These are phyloP conservation scores for Leccinum imitatum DNA, from an alignment of 768 basidiomycete genomes.

Conservation along the genomic window DNA sequence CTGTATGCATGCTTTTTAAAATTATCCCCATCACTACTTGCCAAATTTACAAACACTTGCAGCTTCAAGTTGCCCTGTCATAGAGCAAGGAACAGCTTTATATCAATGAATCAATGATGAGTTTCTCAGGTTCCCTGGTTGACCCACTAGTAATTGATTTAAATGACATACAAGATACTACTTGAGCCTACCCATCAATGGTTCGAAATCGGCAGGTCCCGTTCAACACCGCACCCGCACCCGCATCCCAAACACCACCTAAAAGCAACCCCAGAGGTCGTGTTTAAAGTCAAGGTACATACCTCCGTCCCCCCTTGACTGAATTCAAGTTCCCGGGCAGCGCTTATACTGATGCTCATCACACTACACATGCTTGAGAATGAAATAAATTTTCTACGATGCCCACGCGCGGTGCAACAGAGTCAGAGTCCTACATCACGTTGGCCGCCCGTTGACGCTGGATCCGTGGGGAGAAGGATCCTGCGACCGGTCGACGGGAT, in stretches of 20 bases:
- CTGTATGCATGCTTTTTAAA: neutral
- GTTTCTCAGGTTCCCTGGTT: too few relatives aligned
- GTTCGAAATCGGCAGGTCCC: too few relatives aligned
- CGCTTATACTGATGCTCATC: neutral
- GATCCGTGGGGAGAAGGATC: slow-evolving; percentile 24
- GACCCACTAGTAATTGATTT: too few relatives aligned
- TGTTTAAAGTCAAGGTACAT: neutral
- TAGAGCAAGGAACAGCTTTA: too few relatives aligned
- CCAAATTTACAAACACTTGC: too few relatives aligned
- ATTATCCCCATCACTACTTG: neutral
- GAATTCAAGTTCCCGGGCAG: neutral
- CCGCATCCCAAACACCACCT: too few relatives aligned
- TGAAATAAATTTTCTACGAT: neutral
- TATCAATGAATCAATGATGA: too few relatives aligned
- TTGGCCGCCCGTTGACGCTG: slow-evolving; percentile 24
- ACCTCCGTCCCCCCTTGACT: neutral
- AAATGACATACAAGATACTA: too few relatives aligned
- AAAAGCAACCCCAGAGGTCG: too few relatives aligned
- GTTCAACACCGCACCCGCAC: too few relatives aligned
- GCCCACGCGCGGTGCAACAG: neutral
- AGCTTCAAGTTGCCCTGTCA: too few relatives aligned
- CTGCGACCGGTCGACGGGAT: slow-evolving; percentile 19
- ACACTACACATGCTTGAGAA: slow-evolving; percentile 3
- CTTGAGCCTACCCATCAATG: too few relatives aligned
- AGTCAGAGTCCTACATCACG: slow-evolving; percentile 17